Evolutionary conservation across 805 yeast genomes (phyloP).

Genomic region (Hagleromyces aurorensis): DNA sequence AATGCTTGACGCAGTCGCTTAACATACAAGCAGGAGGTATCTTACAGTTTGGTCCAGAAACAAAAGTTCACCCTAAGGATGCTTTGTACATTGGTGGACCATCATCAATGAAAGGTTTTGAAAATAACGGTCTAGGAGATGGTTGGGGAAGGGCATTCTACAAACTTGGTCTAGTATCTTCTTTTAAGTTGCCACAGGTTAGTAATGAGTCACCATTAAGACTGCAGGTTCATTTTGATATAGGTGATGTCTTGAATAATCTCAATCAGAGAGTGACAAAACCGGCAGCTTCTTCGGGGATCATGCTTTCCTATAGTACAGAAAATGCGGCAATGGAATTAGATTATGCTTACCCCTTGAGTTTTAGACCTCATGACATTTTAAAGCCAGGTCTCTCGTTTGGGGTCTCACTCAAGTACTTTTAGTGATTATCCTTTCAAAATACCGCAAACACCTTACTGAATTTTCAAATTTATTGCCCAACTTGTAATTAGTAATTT

Average conservation of each 20-base stretch:
- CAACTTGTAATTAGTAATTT: too few species aligned
- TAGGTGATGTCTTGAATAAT: constrained; percentile 40
- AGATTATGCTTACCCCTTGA: constrained; percentile 47
- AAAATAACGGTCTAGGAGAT: constrained; percentile 50
- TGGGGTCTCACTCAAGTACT: constrained; percentile 42
- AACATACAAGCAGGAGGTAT: constrained; percentile 46
- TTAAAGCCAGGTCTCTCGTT: constrained; percentile 50
- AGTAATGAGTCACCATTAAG: constrained; percentile 41
- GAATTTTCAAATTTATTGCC: too few species aligned
- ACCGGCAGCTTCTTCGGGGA: constrained; percentile 39
- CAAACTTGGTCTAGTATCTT: constrained; percentile 43
- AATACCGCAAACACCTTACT: not conserved
- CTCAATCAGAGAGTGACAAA: constrained; percentile 13
- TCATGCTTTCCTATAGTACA: constrained; percentile 47
- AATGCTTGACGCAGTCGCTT: constrained; percentile 41
- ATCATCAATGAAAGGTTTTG: constrained; percentile 54
- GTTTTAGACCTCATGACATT: constrained; percentile 36
- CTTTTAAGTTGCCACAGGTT: constrained; percentile 46
- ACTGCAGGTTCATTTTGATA: constrained; percentile 51
- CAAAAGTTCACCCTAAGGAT: constrained; percentile 53
- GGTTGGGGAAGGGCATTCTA: constrained; percentile 51
- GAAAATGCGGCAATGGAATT: constrained; percentile 49
- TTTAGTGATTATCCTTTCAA: constrained; percentile 19
- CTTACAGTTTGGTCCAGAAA: constrained; percentile 24
- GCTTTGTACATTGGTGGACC: constrained; percentile 68